phyloP scores from a whole-genome alignment of 805 yeast genomes.

The Grigorovia transvaalensis region DNA sequence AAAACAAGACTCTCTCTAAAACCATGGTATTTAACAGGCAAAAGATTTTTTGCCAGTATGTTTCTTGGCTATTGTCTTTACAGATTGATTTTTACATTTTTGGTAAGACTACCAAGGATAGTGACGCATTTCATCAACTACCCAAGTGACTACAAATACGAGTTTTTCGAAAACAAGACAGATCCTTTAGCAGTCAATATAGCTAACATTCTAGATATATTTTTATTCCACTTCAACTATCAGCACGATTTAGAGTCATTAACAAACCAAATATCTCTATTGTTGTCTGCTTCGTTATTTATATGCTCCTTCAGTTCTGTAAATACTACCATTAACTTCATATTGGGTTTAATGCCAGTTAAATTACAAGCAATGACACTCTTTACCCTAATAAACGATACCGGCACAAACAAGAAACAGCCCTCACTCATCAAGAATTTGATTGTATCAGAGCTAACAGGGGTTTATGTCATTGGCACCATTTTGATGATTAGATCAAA shows the following conservation, averaged over 20 bases:
- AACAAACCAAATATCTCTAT: constrained; percentile 33
- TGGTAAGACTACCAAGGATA: constrained; percentile 20
- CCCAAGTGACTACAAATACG: constrained; percentile 15
- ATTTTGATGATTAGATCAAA: constrained; percentile 32
- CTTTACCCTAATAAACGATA: constrained; percentile 17
- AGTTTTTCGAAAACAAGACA: constrained; percentile 11
- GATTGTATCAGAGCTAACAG: constrained; percentile 30
- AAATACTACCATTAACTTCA: constrained; percentile 45
- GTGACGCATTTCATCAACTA: constrained; percentile 9
- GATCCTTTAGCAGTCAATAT: constrained; percentile 34
- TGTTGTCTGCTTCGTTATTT: constrained; percentile 50
- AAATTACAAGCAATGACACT: constrained; percentile 25
- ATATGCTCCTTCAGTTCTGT: constrained; percentile 58
- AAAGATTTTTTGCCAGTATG: constrained; percentile 14
- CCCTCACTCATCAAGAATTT: constrained; percentile 34
- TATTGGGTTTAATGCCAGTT: constrained; percentile 32
- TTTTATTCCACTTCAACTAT: constrained; percentile 24
- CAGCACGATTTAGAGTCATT: constrained; percentile 30
- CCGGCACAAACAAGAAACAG: constrained; percentile 6
- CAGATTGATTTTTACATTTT: constrained; percentile 27
- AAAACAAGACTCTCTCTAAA: constrained; percentile 6
- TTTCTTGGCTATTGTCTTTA: constrained; percentile 31
- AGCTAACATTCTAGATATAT: constrained; percentile 26
- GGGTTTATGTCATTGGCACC: constrained; percentile 33
- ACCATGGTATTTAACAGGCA: constrained; percentile 12